A percentile compares a stretch with the other conserved stretches of the same genome.
phyloP scores from a whole-genome alignment of 2,329 filamentous ascomycete species.

The Hypocreales sp. region DNA sequence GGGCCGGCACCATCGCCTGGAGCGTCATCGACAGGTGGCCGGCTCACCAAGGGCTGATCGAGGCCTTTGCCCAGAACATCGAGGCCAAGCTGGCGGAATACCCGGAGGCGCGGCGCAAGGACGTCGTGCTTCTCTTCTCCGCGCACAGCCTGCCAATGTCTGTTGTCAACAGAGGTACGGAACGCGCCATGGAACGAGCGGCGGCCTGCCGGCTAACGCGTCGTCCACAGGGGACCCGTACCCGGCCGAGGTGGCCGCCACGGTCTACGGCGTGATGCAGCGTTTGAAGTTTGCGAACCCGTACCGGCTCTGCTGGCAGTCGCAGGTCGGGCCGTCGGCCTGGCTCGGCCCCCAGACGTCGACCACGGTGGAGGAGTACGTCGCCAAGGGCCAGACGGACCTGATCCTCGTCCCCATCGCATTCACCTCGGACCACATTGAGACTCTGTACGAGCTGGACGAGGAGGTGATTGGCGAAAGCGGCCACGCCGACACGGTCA shows the following conservation, averaged over 20 bases:
- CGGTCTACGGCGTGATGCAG: constrained; percentile 93
- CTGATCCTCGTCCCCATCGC: constrained; percentile 87
- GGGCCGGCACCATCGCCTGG: constrained; percentile 68
- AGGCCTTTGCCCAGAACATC: constrained; percentile 87
- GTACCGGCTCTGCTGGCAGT: constrained; percentile 94
- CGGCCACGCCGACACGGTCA: constrained; percentile 62
- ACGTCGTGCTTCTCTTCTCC: constrained; percentile 82
- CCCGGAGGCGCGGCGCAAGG: constrained; percentile 60
- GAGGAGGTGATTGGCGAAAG: constrained; percentile 87
- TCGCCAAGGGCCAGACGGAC: constrained; percentile 83
- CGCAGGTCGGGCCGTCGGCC: constrained; percentile 85
- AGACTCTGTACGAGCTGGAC: constrained; percentile 89
- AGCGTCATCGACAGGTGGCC: constrained; percentile 98
- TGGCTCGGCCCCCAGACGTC: constrained; percentile 94
- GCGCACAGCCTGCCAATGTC: constrained; percentile 95
- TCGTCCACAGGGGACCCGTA: constrained; percentile 65
- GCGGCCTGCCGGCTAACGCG: constrained; percentile 10
- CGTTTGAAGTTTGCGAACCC: constrained; percentile 75
- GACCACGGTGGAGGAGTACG: constrained; percentile 73
- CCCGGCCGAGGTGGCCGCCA: constrained; percentile 87
- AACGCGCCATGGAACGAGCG: background rate
- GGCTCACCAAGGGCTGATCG: constrained; percentile 73
- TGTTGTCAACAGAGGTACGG: constrained; percentile 74
- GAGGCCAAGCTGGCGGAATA: constrained; percentile 74
- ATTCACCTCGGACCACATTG: constrained; percentile 98